These are phyloP conservation scores for Cercospora zeae-maydis DNA, from an alignment of 2,329 filamentous ascomycete genomes.

Conservation along the genomic window DNA sequence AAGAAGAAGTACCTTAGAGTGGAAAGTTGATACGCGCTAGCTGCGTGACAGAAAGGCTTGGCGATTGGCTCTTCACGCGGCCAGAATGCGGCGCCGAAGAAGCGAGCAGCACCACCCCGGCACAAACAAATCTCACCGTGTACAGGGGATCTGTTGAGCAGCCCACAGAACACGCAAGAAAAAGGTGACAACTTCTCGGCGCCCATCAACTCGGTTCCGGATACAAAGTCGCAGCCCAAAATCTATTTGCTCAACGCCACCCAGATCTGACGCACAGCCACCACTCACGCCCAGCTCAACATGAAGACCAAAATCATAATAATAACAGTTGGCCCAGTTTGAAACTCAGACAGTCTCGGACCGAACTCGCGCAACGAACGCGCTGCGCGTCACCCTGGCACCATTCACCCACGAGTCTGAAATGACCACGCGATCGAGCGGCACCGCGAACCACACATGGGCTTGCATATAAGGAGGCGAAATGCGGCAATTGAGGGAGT, in stretches of 20 bases:
- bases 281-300: neutral
- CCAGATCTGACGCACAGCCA: neutral
- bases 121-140: neutral
- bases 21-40: neutral
- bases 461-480: too few relatives aligned
- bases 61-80: neutral
- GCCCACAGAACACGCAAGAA: neutral
- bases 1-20: neutral
- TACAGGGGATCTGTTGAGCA: neutral
- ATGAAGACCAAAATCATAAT: neutral
- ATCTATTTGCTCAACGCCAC: neutral
- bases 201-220: neutral
- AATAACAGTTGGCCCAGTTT: neutral
- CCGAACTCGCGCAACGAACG: neutral
- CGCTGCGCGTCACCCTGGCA: neutral
- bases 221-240: neutral
- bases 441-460: neutral
- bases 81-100: neutral
- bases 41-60: neutral
- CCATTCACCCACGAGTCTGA: neutral
- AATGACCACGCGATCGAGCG: neutral
- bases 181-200: neutral
- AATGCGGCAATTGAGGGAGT: too few relatives aligned
- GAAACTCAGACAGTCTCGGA: neutral
- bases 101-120: neutral